Conservation (phyloP, 2,329 filamentous ascomycete genomes). For the Tolypocladium inflatum region DNA sequence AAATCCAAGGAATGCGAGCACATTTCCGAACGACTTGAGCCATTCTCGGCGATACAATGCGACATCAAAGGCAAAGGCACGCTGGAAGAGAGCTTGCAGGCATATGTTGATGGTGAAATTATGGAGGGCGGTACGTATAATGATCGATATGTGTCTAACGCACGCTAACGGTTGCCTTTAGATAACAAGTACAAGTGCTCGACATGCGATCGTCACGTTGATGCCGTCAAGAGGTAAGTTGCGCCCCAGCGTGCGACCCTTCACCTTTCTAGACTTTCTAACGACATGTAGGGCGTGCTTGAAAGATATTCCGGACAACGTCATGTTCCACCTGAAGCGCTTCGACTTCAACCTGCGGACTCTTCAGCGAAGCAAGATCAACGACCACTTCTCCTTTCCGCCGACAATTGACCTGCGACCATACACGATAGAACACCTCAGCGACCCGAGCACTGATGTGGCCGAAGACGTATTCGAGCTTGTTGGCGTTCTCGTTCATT, state of each 20-base stretch:
- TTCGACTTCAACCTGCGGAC: conserved; percentile 75
- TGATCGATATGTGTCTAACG: background rate
- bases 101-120: conserved; percentile 93
- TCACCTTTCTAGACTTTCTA: conserved; percentile 3
- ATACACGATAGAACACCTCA: conserved; percentile 81
- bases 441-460: conserved; percentile 43
- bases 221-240: conserved; percentile 74
- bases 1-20: conserved; percentile 92
- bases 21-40: conserved; percentile 81
- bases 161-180: conserved; percentile 16
- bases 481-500: conserved; percentile 90
- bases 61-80: conserved; percentile 87
- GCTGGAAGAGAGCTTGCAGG: conserved; percentile 78
- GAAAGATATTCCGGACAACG: conserved; percentile 84
- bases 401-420: conserved; percentile 73
- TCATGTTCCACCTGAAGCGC: conserved; percentile 90
- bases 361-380: conserved; percentile 82
- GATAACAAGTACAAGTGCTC: conserved; percentile 99
- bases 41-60: conserved; percentile 90
- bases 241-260: background rate
- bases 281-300: conserved; percentile 60
- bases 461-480: conserved; percentile 78
- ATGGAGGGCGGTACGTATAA: conserved; percentile 68
- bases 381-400: conserved; percentile 89
- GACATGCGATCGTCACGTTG: conserved; percentile 76